phyloP scores from a whole-genome alignment of 257 asterid species.

The Jacaranda copaia region DNA sequence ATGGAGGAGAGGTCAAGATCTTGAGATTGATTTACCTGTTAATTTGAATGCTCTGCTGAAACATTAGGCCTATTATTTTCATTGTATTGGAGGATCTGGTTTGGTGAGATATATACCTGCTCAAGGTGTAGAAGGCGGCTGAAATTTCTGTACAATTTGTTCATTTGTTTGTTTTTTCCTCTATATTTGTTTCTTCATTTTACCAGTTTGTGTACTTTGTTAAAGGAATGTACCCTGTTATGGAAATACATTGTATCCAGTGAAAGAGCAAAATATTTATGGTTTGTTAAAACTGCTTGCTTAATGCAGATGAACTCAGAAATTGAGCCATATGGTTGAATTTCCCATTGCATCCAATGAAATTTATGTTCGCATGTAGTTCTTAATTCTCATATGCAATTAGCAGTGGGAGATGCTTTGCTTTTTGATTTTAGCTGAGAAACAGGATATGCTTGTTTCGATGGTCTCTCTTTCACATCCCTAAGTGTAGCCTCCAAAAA shows the following conservation, averaged over 20 bases:
- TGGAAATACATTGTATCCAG: conserved; percentile 23
- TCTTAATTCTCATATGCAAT: not conserved
- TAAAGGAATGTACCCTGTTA: conserved; percentile 16
- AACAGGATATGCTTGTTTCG: not conserved
- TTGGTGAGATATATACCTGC: conserved; percentile 31
- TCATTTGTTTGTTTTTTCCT: conserved; percentile 42
- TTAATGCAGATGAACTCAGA: not conserved
- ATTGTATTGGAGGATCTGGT: conserved; percentile 38
- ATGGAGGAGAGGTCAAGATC: conserved; percentile 28
- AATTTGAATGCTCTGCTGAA: conserved; percentile 19
- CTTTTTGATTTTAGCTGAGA: not conserved
- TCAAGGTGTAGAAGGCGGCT: conserved; percentile 40
- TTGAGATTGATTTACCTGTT: conserved; percentile 31
- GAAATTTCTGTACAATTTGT: conserved; percentile 36
- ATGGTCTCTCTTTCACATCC: not conserved
- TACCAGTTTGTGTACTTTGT: conserved; percentile 15
- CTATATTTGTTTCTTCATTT: conserved; percentile 33
- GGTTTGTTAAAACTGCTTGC: conserved; percentile 19
- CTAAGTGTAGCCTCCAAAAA: not conserved
- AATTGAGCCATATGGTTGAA: too few relatives aligned
- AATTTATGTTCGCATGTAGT: not conserved
- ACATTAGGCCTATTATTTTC: conserved; percentile 29
- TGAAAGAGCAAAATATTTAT: not conserved
- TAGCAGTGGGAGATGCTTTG: not conserved
- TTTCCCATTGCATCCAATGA: too few relatives aligned